Percentiles rank a stretch among this genome's conserved stretches.
Conservation (phyloP, 495 filamentous ascomycete species). For the Penicillium chermesinum region DNA sequence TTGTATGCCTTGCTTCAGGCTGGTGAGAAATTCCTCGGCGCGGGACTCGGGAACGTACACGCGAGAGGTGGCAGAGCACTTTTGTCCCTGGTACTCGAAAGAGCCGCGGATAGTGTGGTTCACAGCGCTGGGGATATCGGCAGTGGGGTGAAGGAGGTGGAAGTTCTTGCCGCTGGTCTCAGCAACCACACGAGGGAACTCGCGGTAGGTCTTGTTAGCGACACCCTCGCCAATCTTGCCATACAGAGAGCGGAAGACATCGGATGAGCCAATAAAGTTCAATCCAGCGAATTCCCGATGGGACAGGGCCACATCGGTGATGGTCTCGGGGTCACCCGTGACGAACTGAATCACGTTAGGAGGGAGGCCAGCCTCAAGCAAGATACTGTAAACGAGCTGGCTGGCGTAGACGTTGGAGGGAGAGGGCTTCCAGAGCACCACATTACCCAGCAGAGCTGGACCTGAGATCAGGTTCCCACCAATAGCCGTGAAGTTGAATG, state of each 20-base stretch:
- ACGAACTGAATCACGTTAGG: conserved; percentile 78
- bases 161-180: conserved; percentile 94
- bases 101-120: conserved; percentile 78
- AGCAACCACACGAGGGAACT: conserved; percentile 76
- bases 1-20: conserved; percentile 41
- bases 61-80: conserved; percentile 78
- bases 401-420: conserved; percentile 71
- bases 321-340: conserved; percentile 67
- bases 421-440: conserved; percentile 85
- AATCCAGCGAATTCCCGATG: conserved; percentile 70
- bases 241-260: conserved; percentile 73
- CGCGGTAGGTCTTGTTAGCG: conserved; percentile 60
- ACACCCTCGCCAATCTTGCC: conserved; percentile 65
- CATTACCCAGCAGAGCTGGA: conserved; percentile 77
- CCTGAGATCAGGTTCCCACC: conserved; percentile 70
- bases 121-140: conserved; percentile 70
- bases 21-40: conserved; percentile 55
- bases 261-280: conserved; percentile 77
- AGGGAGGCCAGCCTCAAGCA: conserved; percentile 83
- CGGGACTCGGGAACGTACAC: conserved; percentile 65
- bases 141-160: conserved; percentile 71
- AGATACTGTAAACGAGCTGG: conserved; percentile 71
- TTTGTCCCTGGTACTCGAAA: conserved; percentile 89
- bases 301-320: conserved; percentile 62
- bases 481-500: conserved; percentile 89